Evolutionary conservation across 257 asterid species (phyloP), one percentile per base, ranked within the genome.

Genomic region (Primulina tabacum): DNA sequence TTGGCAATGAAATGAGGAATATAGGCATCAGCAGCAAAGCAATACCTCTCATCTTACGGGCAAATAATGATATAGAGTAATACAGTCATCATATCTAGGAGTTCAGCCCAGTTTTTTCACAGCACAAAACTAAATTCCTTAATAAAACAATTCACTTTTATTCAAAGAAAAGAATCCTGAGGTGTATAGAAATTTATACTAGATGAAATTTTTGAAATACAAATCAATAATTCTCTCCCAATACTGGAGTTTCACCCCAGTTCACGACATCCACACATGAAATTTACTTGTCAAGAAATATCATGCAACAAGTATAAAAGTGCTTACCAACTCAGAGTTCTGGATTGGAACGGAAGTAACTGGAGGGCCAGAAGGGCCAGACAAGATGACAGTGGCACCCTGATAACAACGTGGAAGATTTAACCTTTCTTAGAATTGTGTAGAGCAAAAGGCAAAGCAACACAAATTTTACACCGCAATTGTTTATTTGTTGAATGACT

Each of bases 321-420:
- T 65, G 76, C 93, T 34, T 81, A 92, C 98, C 95, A 92, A 80
- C 87, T 92, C 96, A 9, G 98, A 87, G 78, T 88, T 92, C 80
- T 86, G 96, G 82, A 84, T 84, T 21, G 96, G 94, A 70, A 92
- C 87, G 37, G 95, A 30, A 58, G 94, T 86, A 52, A 92, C 92
- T 30, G 98, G 96, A 79, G 96, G 95, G 30, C 96, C 95, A 70
- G 97, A 86, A 63, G 93, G 89, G 69, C 97, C 97, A 61, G 97
- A 92, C 73, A 92, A 79, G 67, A 92, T 85, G 73, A 92, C 98
- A 24, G 93, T 92, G 16, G 98, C 96, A 75, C 98, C 98, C 98
- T 92, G 90, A 40, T 30, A 76, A 77, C 62, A 73, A 78, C 57
- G 80, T 52, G 75, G 38, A 55, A 76, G 34, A 61, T 65, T 40